Evolutionary conservation across 805 yeast genomes (phyloP).

Genomic region (Komagataella ulmi): DNA sequence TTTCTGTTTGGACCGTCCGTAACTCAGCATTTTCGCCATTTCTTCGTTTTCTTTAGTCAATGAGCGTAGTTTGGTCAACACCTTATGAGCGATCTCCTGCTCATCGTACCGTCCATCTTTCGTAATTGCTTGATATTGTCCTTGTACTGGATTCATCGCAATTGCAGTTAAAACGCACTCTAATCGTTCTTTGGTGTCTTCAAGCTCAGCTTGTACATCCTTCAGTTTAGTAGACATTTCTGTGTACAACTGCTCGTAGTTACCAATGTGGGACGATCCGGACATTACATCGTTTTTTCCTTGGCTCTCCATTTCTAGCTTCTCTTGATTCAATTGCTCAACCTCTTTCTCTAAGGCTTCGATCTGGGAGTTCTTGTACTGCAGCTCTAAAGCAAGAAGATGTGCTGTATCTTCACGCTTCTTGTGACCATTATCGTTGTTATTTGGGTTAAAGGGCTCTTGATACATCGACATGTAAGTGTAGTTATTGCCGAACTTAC

Average conservation of each 20-base stretch:
- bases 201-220: conserved; percentile 29
- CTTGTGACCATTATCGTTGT: background rate
- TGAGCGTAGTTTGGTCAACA: conserved; percentile 45
- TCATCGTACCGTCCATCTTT: conserved; percentile 55
- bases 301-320: background rate
- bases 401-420: background rate
- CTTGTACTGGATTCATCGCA: conserved; percentile 33
- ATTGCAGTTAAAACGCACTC: conserved; percentile 51
- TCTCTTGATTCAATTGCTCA: background rate
- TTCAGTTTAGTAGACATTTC: conserved; percentile 14
- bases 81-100: conserved; percentile 63
- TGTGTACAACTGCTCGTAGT: conserved; percentile 12
- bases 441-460: background rate
- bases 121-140: conserved; percentile 17
- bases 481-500: background rate
- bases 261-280: background rate
- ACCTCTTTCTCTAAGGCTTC: background rate
- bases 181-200: conserved; percentile 46
- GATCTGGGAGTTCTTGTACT: background rate
- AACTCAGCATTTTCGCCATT: conserved; percentile 56
- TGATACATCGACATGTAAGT: background rate
- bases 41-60: conserved; percentile 59
- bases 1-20: conserved; percentile 62
- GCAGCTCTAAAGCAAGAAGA: background rate
- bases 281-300: background rate